phyloP scores from a whole-genome alignment of 2,329 filamentous ascomycete species.

The Colletotrichum incanum region DNA sequence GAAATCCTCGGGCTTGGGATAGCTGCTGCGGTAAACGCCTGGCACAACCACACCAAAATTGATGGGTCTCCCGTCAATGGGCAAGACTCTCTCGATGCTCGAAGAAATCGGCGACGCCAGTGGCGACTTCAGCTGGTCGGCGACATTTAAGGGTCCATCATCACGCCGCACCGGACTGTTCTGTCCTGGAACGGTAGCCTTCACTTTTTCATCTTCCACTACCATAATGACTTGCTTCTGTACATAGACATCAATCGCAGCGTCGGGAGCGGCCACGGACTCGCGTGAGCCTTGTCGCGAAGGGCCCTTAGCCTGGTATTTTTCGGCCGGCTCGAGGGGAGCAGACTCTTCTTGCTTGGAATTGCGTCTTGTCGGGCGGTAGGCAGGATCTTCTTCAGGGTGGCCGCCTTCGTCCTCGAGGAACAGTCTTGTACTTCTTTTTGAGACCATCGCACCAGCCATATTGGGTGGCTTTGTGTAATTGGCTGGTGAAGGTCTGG shows the following conservation, averaged over 20 bases:
- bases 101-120: slow-evolving; percentile 18
- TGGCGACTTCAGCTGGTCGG: slow-evolving; percentile 17
- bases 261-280: slow-evolving; percentile 26
- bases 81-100: slow-evolving; percentile 33
- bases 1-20: slow-evolving; percentile 80
- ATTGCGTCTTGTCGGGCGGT: slow-evolving; percentile 32
- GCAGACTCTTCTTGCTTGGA: slow-evolving; percentile 38
- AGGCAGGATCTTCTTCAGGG: slow-evolving; percentile 36
- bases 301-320: slow-evolving; percentile 21
- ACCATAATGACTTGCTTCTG: slow-evolving; percentile 32
- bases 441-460: slow-evolving; percentile 42
- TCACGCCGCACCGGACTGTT: slow-evolving; percentile 4
- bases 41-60: slow-evolving; percentile 86
- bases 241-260: slow-evolving; percentile 23
- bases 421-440: slow-evolving; percentile 42
- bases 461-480: slow-evolving; percentile 1
- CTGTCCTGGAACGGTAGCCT: slow-evolving; percentile 6
- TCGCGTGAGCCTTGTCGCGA: slow-evolving; percentile 39
- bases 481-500: not conserved
- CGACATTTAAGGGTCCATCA: slow-evolving; percentile 23
- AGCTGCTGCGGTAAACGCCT: slow-evolving; percentile 86
- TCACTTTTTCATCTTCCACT: slow-evolving; percentile 28
- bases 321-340: slow-evolving; percentile 24
- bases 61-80: slow-evolving; percentile 60
- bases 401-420: slow-evolving; percentile 39